Conservation (phyloP, 2,329 filamentous ascomycete species). For the Botrytis porri region DNA sequence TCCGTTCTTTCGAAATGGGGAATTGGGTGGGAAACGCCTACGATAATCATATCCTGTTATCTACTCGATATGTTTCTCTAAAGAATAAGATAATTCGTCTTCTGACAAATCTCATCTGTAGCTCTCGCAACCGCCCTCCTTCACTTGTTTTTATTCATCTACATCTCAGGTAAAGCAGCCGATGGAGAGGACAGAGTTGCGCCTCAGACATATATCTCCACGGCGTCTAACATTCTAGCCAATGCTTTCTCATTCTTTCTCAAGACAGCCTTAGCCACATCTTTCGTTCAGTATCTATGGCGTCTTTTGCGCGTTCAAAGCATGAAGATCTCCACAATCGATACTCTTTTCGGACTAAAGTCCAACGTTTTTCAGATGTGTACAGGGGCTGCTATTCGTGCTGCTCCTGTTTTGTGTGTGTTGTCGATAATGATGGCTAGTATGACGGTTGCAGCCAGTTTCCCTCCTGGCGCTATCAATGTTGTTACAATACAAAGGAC, state of each 20-base stretch:
- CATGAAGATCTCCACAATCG: conserved; percentile 33
- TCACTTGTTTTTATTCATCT: conserved; percentile 29
- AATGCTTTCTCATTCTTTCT: conserved; percentile 29
- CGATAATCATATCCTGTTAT: conserved; percentile 27
- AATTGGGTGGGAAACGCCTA: conserved; percentile 30
- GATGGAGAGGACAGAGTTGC: conserved; percentile 26
- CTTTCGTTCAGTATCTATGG: conserved; percentile 31
- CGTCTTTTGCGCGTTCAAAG: conserved; percentile 24
- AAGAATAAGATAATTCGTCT: background rate
- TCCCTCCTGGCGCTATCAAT: conserved; percentile 31
- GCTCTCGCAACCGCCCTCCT: conserved; percentile 20
- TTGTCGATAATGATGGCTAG: conserved; percentile 26
- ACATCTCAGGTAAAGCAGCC: conserved; percentile 27
- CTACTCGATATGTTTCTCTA: conserved; percentile 7
- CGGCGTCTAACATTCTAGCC: conserved; percentile 30
- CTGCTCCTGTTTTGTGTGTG: conserved; percentile 25
- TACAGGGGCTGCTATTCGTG: conserved; percentile 19
- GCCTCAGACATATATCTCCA: conserved; percentile 29
- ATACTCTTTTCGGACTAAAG: conserved; percentile 26
- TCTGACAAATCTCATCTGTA: conserved; percentile 21
- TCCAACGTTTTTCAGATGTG: conserved; percentile 26
- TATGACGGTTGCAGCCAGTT: conserved; percentile 24
- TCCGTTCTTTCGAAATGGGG: conserved; percentile 28
- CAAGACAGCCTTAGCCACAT: conserved; percentile 20
- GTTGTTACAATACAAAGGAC: conserved; percentile 18